Evolutionary conservation across 345 rosid genomes (phyloP).

Genomic region (Barbarea vulgaris): DNA sequence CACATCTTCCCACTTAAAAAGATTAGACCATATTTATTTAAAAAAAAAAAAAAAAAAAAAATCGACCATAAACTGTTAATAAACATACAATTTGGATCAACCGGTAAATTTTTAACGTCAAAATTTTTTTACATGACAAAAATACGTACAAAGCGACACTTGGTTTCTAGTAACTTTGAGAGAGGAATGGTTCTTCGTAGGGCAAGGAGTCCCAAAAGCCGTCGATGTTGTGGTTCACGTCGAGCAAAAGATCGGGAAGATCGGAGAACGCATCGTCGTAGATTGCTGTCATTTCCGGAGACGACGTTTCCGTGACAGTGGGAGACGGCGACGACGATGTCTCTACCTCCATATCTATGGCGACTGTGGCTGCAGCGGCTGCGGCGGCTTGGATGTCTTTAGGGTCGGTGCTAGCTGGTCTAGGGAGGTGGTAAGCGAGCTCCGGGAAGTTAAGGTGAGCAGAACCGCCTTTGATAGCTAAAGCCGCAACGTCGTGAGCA

Average conservation of each 20-base stretch:
- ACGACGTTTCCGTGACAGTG: slow-evolving; percentile 26
- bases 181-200: slow-evolving; percentile 34
- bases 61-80: background rate
- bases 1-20: slow-evolving; percentile 14
- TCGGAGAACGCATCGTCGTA: slow-evolving; percentile 64
- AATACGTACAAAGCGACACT: slow-evolving; percentile 29
- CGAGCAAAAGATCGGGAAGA: slow-evolving; percentile 67
- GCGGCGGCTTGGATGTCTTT: slow-evolving; percentile 95
- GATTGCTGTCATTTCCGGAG: slow-evolving; percentile 24
- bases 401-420: slow-evolving; percentile 69
- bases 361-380: slow-evolving; percentile 51
- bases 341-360: slow-evolving; percentile 27
- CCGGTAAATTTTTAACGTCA: slow-evolving; percentile 17
- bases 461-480: slow-evolving; percentile 76
- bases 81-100: slow-evolving; percentile 29
- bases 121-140: slow-evolving; percentile 3
- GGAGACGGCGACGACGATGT: slow-evolving; percentile 24
- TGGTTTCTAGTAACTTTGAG: slow-evolving; percentile 28
- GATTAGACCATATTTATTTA: background rate
- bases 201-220: slow-evolving; percentile 50
- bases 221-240: slow-evolving; percentile 42
- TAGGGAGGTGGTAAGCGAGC: slow-evolving; percentile 71
- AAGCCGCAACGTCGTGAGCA: slow-evolving; percentile 95
- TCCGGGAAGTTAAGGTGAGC: slow-evolving; percentile 93
- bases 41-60: background rate